phyloP scores from a whole-genome alignment of 805 yeast species.

The Lachancea fermentati region DNA sequence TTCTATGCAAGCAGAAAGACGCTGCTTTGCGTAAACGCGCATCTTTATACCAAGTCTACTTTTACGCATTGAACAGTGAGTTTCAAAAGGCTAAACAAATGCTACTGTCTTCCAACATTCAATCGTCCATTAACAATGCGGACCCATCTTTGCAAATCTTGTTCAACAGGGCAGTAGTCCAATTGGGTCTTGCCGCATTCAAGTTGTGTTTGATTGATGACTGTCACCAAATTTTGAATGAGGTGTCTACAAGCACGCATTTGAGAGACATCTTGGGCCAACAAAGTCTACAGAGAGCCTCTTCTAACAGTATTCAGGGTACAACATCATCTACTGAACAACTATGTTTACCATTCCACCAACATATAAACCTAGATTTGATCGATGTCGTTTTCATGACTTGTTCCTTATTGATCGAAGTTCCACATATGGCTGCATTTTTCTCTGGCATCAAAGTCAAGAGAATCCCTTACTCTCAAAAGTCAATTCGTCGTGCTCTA shows the following conservation, averaged over 20 bases:
- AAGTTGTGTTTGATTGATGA: constrained; percentile 81
- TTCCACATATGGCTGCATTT: constrained; percentile 81
- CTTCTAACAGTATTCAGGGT: constrained; percentile 34
- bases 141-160: constrained; percentile 85
- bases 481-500: constrained; percentile 84
- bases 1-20: constrained; percentile 61
- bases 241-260: constrained; percentile 78
- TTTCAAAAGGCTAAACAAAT: constrained; percentile 83
- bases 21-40: constrained; percentile 75
- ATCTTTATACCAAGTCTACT: constrained; percentile 78
- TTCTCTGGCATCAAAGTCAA: constrained; percentile 56
- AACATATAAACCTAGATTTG: constrained; percentile 94
- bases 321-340: constrained; percentile 38
- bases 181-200: constrained; percentile 94
- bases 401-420: constrained; percentile 79
- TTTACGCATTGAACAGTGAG: constrained; percentile 82
- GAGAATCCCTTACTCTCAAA: constrained; percentile 51
- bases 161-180: constrained; percentile 93
- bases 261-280: constrained; percentile 93
- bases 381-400: constrained; percentile 93
- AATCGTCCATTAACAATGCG: constrained; percentile 73
- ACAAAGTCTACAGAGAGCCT: constrained; percentile 65
- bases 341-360: constrained; percentile 92
- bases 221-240: constrained; percentile 80
- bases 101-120: constrained; percentile 80